Base-by-base conservation (phyloP, 441 rosid genomes). In the Pelargonium australe region DNA sequence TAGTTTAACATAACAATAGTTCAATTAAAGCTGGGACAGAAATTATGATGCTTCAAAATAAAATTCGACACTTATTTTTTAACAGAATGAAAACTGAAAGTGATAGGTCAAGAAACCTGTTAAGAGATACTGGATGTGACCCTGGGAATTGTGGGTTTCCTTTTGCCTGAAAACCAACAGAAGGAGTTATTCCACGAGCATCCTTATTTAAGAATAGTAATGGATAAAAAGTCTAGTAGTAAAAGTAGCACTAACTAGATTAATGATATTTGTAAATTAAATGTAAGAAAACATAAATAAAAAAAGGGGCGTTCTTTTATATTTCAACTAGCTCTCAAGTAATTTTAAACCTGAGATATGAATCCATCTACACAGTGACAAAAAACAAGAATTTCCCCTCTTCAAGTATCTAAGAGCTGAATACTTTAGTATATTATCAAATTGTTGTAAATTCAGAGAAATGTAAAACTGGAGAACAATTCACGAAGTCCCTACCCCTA, bases 51-150 rank as follows among this genome's bases (percentile, higher is more conserved):
- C 64, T 61, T 61, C 13, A 61, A 61, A 69, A 68, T 67, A 66
- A 34, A 60, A 20, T 57, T 40, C 37, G 43, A n/a, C 5, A 60
- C 13, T 20, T 17, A 53, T 34, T 58, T 2, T 5, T 63, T 40
- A 23, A 25, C 64, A 23, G 25, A 61, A 61, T 14, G 61, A 13
- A 69, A 28, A 37, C 12, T 63, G 67, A 61, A 70, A 63, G 61
- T 41, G 73, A 64, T 23, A 20, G 25, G 64, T 28, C 40, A 4
- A 61, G 34, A 64, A 44, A 95, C 99, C 99, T 92, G 92, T 84
- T 86, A 71, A 95, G 90, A 67, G 99, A 95, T 68, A 95, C 99
- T 41, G 99, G 99, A 69, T 95, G 99, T 23, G 99, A 95, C 63
- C 99, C 99, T 4, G 99, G 99, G 73, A 95, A 95, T 16, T 85